phyloP scores from a whole-genome alignment of 2,329 filamentous ascomycete species.

The Hypoxylon sp. region DNA sequence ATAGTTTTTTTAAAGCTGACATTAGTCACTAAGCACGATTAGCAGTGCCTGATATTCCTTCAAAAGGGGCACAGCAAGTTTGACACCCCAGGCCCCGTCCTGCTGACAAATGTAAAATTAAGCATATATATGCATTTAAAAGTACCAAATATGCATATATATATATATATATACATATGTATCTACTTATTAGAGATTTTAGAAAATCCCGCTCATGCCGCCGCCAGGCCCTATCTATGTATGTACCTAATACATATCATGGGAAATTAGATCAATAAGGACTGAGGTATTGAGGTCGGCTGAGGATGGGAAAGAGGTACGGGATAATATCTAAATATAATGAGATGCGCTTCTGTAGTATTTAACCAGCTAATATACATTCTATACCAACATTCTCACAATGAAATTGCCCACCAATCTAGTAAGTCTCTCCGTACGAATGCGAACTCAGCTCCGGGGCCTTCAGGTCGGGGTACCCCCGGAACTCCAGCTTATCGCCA shows the following conservation, averaged over 20 bases:
- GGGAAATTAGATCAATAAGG: no score
- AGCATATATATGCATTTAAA: not conserved
- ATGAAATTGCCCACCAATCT: slow-evolving; percentile 1
- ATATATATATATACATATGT: not conserved
- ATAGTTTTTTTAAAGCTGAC: not conserved
- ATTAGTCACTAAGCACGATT: not conserved
- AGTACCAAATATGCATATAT: not conserved
- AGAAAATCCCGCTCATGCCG: not conserved
- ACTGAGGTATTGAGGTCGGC: no score
- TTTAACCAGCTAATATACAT: not conserved
- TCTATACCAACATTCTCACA: slow-evolving; percentile 3
- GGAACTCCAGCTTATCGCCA: slow-evolving; percentile 50
- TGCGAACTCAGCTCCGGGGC: slow-evolving; percentile 31
- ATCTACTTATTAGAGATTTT: not conserved
- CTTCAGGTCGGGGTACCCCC: slow-evolving; percentile 46
- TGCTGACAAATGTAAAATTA: slow-evolving; percentile 18
- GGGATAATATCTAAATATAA: not conserved
- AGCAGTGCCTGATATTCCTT: not conserved
- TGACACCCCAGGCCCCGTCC: not conserved
- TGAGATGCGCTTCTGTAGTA: not conserved
- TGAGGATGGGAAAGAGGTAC: not conserved
- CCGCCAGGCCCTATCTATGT: not conserved
- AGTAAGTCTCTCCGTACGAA: slow-evolving; percentile 37
- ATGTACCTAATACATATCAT: not conserved
- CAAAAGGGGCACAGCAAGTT: not conserved